A percentile compares a stretch with the other conserved stretches of the same genome.
Evolutionary conservation across 2,329 filamentous ascomycete genomes (phyloP).

Genomic region (Juglanconis juglandina): DNA sequence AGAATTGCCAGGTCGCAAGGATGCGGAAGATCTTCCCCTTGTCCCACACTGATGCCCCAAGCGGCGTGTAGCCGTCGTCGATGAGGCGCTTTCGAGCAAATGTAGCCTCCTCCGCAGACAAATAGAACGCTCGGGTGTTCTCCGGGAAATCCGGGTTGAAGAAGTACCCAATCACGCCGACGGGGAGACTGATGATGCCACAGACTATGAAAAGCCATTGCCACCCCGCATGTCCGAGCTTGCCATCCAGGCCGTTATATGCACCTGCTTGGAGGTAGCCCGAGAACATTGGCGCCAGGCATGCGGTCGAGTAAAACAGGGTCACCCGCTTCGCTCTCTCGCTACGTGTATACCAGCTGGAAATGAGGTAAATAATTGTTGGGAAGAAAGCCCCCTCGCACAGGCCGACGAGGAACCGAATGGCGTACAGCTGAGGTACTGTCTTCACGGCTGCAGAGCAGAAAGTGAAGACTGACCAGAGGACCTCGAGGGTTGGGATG

Average conservation of each 20-base stretch:
- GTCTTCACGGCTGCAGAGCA: slow-evolving; percentile 17
- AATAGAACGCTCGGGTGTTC: slow-evolving; percentile 15
- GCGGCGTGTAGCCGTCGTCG: slow-evolving; percentile 12
- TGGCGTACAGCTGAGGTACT: slow-evolving; percentile 15
- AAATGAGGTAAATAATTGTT: slow-evolving; percentile 16
- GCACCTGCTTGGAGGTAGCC: slow-evolving; percentile 49
- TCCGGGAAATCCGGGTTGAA: slow-evolving; percentile 18
- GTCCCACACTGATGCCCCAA: slow-evolving; percentile 8
- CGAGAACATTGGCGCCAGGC: slow-evolving; percentile 44
- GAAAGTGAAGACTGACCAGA: slow-evolving; percentile 16
- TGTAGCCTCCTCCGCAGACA: slow-evolving; percentile 9
- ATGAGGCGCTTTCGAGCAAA: slow-evolving; percentile 11
- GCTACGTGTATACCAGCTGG: slow-evolving; percentile 15
- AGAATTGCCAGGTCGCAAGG: slow-evolving; percentile 11
- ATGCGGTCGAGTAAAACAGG: slow-evolving; percentile 15
- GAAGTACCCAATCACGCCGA: slow-evolving; percentile 19
- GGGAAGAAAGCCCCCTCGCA: slow-evolving; percentile 20
- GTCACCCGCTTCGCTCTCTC: slow-evolving; percentile 16
- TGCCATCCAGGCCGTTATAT: slow-evolving; percentile 46
- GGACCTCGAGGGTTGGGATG: slow-evolving; percentile 13
- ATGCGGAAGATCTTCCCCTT: slow-evolving; percentile 11
- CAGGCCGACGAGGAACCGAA: slow-evolving; percentile 14
- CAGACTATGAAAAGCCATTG: slow-evolving; percentile 48
- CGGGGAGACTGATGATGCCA: slow-evolving; percentile 20
- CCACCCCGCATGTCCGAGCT: slow-evolving; percentile 43